Percentiles rank a stretch among this genome's conserved stretches.
Conservation (phyloP, 495 filamentous ascomycete species). For the Talaromyces borbonicus region DNA sequence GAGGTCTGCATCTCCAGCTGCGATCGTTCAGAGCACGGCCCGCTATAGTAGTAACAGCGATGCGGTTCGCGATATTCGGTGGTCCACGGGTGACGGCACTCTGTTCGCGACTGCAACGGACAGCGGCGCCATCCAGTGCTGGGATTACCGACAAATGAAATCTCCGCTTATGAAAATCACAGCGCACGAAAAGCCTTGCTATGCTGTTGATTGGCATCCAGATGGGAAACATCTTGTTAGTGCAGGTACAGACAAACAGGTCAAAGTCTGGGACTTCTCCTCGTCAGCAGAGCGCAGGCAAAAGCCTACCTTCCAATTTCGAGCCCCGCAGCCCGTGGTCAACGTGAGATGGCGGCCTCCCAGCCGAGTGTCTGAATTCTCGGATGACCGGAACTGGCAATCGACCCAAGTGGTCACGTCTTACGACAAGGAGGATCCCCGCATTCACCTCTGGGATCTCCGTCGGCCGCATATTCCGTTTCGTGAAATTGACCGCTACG, state of each 20-base stretch:
- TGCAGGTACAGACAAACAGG: slow-evolving; percentile 69
- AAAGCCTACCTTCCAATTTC: slow-evolving; percentile 55
- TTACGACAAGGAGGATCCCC: slow-evolving; percentile 55
- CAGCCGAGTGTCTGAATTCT: slow-evolving; percentile 57
- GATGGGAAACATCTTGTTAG: slow-evolving; percentile 86
- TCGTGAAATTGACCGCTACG: slow-evolving; percentile 71
- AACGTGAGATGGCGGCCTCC: slow-evolving; percentile 82
- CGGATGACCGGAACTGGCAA: slow-evolving; percentile 54
- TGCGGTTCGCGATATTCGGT: slow-evolving; percentile 76
- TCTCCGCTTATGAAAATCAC: slow-evolving; percentile 61
- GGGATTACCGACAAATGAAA: slow-evolving; percentile 54
- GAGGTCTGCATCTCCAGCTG: slow-evolving; percentile 40
- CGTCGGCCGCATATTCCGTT: slow-evolving; percentile 78
- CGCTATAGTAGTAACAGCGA: slow-evolving; percentile 59
- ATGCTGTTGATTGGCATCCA: slow-evolving; percentile 87
- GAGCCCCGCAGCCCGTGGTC: slow-evolving; percentile 57
- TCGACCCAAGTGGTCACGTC: slow-evolving; percentile 59
- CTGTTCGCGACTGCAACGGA: slow-evolving; percentile 88
- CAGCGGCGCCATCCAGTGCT: slow-evolving; percentile 63
- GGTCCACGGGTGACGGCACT: slow-evolving; percentile 76
- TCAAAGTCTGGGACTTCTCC: slow-evolving; percentile 89
- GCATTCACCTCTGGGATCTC: slow-evolving; percentile 87
- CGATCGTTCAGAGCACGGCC: slow-evolving; percentile 44
- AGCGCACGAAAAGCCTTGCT: slow-evolving; percentile 73
- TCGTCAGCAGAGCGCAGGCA: slow-evolving; percentile 66